Evolutionary conservation across 352 stramenopile species (phyloP), one percentile per base, ranked within the genome.

Genomic region (Pseudoperonospora humuli): DNA sequence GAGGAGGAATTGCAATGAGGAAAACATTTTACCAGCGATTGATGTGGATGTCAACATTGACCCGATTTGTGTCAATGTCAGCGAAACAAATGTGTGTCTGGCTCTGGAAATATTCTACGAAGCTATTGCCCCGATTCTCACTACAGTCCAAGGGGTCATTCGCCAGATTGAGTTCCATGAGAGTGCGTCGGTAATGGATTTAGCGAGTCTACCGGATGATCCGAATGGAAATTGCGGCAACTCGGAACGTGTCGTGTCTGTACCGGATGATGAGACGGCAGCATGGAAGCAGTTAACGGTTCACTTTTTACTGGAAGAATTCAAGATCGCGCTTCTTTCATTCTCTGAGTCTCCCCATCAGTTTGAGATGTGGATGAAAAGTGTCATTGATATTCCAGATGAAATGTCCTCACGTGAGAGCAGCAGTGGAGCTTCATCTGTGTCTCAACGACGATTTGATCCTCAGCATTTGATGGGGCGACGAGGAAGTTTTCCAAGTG

Each of bases 281-380:
- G 45, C 44, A 11, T 59, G 39, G 41, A 38, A 46, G 17, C 57
- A 40, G 7, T 20, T 67, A 21, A 54, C 41, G 34, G 31, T 71
- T 3, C 47, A 54, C 17, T 59, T 70, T 14, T 23, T 65, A 2
- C 38, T 79, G 20, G 58, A 77, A 24, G 67, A 78, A 38, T 57
- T 82, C 25, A 82, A 76, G 39, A 38, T 82, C 26, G 61, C 58
- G 13, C 36, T 79, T 19, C 54, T 69, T 14, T 72, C 67, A 10
- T 66, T 69, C 23, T 75, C 65, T 0, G 67, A 77, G 25, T 50
- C 53, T 1, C 53, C 64, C 11, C 60, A 73, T 18, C 42, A 75
- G 26, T 74, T 82, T 32, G 70, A 82, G 39, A 51, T 51, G 15
- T 79, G 64, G 70, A 67, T 82, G 62, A 77, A 75, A 51, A 62